Evolutionary conservation across 2,329 filamentous ascomycete species (phyloP).

Genomic region (Apiospora kogelbergensis): DNA sequence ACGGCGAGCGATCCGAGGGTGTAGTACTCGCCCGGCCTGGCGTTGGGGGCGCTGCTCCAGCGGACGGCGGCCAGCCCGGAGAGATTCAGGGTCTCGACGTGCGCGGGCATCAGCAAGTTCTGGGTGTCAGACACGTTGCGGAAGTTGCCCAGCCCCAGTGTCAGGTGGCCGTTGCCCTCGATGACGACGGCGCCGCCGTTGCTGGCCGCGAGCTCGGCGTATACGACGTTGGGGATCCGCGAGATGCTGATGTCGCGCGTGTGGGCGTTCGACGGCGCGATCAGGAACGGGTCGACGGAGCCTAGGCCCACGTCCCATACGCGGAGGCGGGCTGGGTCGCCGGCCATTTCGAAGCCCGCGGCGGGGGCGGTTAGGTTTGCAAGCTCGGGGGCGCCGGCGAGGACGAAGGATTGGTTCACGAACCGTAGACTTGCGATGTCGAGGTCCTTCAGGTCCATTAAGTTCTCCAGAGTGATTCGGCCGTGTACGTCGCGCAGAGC

Average conservation of each 20-base stretch:
- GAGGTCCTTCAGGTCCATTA: not conserved
- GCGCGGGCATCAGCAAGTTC: not conserved
- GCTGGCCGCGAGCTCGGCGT: not conserved
- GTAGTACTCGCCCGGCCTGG: not conserved
- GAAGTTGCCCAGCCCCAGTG: not conserved
- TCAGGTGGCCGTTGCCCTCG: not conserved
- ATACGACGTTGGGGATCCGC: not conserved
- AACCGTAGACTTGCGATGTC: not conserved
- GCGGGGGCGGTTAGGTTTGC: not conserved
- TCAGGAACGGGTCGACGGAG: not conserved
- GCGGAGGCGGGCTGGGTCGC: not conserved
- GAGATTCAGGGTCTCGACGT: not conserved
- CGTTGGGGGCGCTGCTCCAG: not conserved
- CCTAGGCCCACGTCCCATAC: not conserved
- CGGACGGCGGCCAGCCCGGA: constrained; percentile 6
- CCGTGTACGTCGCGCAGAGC: constrained; percentile 6
- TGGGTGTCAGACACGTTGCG: not conserved
- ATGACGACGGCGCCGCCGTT: not conserved
- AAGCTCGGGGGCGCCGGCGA: not conserved
- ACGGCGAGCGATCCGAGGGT: not conserved
- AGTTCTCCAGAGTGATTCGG: not conserved
- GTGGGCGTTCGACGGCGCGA: not conserved
- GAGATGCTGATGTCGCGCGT: not conserved
- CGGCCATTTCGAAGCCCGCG: not conserved
- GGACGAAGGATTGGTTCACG: not conserved